These are phyloP conservation scores for Candida nonsorbophila DNA, from an alignment of 805 yeast genomes.

Conservation along the genomic window DNA sequence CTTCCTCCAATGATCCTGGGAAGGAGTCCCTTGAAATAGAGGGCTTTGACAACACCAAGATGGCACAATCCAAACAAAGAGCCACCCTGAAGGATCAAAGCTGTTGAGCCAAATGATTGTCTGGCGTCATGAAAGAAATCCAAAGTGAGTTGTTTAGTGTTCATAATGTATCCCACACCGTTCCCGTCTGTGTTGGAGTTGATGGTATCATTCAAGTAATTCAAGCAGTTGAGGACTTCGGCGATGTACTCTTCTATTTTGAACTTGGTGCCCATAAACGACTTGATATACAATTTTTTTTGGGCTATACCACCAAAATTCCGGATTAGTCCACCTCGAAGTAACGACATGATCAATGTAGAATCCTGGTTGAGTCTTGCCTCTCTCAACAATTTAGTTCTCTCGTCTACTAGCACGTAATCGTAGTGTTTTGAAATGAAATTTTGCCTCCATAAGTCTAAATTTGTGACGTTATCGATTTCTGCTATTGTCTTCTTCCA, in stretches of 20 bases:
- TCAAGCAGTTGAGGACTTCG: conserved; percentile 68
- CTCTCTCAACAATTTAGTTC: conserved; percentile 55
- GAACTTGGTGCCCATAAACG: conserved; percentile 84
- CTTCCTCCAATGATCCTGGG: conserved; percentile 89
- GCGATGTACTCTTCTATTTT: conserved; percentile 82
- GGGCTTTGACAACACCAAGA: conserved; percentile 82
- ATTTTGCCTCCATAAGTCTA: conserved; percentile 69
- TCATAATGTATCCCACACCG: conserved; percentile 32
- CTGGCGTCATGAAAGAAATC: conserved; percentile 83
- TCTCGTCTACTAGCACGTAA: conserved; percentile 71
- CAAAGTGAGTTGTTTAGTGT: conserved; percentile 52
- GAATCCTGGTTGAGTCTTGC: conserved; percentile 61
- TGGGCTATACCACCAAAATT: conserved; percentile 90
- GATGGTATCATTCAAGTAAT: conserved; percentile 48
- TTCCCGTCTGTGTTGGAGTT: conserved; percentile 15
- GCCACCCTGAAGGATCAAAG: conserved; percentile 90
- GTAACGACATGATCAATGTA: conserved; percentile 52
- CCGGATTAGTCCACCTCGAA: conserved; percentile 79
- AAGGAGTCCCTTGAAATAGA: conserved; percentile 66
- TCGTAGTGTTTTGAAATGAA: conserved; percentile 80
- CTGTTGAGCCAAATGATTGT: conserved; percentile 87
- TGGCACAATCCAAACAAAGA: conserved; percentile 92
- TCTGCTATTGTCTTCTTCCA: conserved; percentile 57
- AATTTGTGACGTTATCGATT: conserved; percentile 43
- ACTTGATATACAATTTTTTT: conserved; percentile 69